phyloP scores from a whole-genome alignment of 2,329 filamentous ascomycete species.

The Mycogone perniciosa region DNA sequence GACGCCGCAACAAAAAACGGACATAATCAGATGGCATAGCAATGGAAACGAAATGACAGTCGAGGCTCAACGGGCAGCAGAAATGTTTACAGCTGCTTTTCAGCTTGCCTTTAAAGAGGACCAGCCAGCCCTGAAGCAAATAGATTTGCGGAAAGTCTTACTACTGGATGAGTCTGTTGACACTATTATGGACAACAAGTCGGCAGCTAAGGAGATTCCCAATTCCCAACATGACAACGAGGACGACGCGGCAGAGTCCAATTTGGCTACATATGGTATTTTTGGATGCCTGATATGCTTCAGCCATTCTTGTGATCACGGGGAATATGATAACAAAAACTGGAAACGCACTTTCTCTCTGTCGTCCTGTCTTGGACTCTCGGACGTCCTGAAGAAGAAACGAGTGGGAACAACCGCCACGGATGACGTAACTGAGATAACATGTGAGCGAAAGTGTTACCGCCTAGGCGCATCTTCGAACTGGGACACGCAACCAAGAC shows the following conservation, averaged over 20 bases:
- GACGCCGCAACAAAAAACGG: constrained; percentile 49
- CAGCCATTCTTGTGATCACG: constrained; percentile 56
- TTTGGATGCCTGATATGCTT: constrained; percentile 54
- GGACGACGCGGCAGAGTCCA: constrained; percentile 38
- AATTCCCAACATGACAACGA: constrained; percentile 29
- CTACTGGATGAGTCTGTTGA: constrained; percentile 49
- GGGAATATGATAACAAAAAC: constrained; percentile 49
- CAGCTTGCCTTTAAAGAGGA: constrained; percentile 44
- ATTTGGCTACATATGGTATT: constrained; percentile 48
- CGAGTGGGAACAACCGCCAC: constrained; percentile 13
- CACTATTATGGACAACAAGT: constrained; percentile 47
- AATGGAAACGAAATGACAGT: constrained; percentile 34
- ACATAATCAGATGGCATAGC: constrained; percentile 42
- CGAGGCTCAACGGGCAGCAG: constrained; percentile 36
- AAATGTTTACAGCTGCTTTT: constrained; percentile 51
- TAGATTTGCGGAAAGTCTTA: constrained; percentile 47
- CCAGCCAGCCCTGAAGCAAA: constrained; percentile 29
- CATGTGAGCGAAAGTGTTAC: constrained; percentile 40
- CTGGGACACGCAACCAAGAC: constrained; percentile 15
- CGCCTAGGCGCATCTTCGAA: constrained; percentile 16
- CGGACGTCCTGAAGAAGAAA: constrained; percentile 26
- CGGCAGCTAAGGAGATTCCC: constrained; percentile 41
- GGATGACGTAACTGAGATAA: constrained; percentile 12
- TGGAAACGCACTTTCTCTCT: constrained; percentile 49
- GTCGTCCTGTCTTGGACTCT: constrained; percentile 25